Evolutionary conservation across 345 rosid genomes (phyloP).

Genomic region (rapeseed (Brassica napus)): Da-Ae NC_063442.1:39478501-39479000

Average conservation of each 20-base stretch:
- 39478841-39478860: slow-evolving; percentile 24
- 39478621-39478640: neutral
- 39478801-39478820: slow-evolving; percentile 36
- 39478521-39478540: slow-evolving; percentile 47
- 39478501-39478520: slow-evolving; percentile 50
- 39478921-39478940: neutral
- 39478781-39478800: slow-evolving; percentile 46
- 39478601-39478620: neutral
- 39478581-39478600: slow-evolving; percentile 33
- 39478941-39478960: slow-evolving; percentile 3
- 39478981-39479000: slow-evolving; percentile 12
- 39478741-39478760: slow-evolving; percentile 77
- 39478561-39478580: slow-evolving; percentile 71
- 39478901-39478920: neutral
- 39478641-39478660: neutral
- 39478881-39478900: slow-evolving; percentile 45
- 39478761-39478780: slow-evolving; percentile 42
- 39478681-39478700: slow-evolving; percentile 47
- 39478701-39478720: slow-evolving; percentile 51
- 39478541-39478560: slow-evolving; percentile 77
- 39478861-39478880: slow-evolving; percentile 29
- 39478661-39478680: neutral
- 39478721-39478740: slow-evolving; percentile 58
- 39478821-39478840: slow-evolving; percentile 37
- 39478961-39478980: neutral